Evolutionary conservation across 768 basidiomycete genomes (phyloP).

Genomic region (Kwoniella europaea): DNA sequence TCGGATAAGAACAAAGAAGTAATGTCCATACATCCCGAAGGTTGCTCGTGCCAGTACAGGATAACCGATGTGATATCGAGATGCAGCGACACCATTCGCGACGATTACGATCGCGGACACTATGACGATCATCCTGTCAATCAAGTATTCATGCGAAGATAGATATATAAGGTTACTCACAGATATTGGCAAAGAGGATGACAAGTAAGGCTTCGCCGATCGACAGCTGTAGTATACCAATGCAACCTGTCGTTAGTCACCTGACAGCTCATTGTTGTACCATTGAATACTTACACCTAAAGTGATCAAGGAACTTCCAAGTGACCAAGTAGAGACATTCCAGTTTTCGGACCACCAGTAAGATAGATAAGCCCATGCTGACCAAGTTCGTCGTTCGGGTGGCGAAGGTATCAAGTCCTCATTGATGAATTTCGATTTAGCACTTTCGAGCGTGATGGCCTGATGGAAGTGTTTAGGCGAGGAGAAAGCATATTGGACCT

Average conservation of each 20-base stretch:
- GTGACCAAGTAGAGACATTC: constrained; percentile 23
- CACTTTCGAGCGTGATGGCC: constrained; percentile 26
- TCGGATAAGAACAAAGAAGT: constrained; percentile 35
- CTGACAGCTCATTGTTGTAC: not conserved
- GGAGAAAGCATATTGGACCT: constrained; percentile 29
- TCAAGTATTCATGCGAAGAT: not conserved
- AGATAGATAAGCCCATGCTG: constrained; percentile 13
- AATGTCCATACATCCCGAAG: constrained; percentile 43
- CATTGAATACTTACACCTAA: constrained; percentile 16
- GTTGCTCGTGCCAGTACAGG: constrained; percentile 33
- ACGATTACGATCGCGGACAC: constrained; percentile 36
- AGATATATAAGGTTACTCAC: constrained; percentile 8
- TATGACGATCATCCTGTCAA: not conserved
- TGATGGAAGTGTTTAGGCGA: constrained; percentile 26
- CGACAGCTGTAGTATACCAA: constrained; percentile 15
- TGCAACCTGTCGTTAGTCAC: too few relatives aligned
- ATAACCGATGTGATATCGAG: constrained; percentile 37
- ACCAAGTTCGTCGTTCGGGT: constrained; percentile 26
- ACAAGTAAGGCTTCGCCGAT: constrained; percentile 25
- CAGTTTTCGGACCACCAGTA: constrained; percentile 29
- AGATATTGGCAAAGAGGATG: constrained; percentile 27
- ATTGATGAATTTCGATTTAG: constrained; percentile 28
- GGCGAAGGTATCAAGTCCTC: constrained; percentile 29
- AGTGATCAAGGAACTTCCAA: constrained; percentile 26
- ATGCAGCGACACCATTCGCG: constrained; percentile 32